Evolutionary conservation across 257 asterid genomes (phyloP), one percentile per base, ranked within the genome.

Genomic region (Gynochthodes officinalis): DNA sequence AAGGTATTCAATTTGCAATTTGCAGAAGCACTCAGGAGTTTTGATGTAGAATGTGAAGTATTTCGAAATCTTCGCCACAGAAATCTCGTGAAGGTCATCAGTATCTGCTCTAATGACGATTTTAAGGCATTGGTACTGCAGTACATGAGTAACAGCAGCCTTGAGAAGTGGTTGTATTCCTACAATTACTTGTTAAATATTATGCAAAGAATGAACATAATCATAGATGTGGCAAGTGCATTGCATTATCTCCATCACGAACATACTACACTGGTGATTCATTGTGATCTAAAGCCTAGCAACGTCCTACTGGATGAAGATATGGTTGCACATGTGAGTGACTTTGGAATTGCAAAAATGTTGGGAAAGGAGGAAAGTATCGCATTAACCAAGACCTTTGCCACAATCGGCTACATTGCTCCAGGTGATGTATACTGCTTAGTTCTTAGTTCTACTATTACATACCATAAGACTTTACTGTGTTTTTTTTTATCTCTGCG

Each of bases 91-190:
- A 75, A 75, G 75, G 79, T 83, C 33, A 60, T 80, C 10, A 42
- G 78, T 10, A 77, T 77, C 28, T 83, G 85, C 73, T 73, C 85
- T 37, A 83, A 75, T 10, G 72, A 33, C 1, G 77, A 80, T 19
- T 83, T 75, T 37, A 80, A 75, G 53, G 81, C 83, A 3, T 39
- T 83, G 12, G 68, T 77, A 13, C 83, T 83, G 7, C 76, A 80
- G 37, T 80, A 70, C 75, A 77, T 80, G 85, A 79, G 79, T 7
- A 80, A 75, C 19, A 85, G 84, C 13, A 80, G 68, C 54, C 83
- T 80, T 52, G 50, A 46, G 50, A 46, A 7, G 14, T 46, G 50
- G 50, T 46, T 46, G 50, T 46, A 46, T 46, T 46, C 50, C 14
- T 15, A 46, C 16, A 46, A 46, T 15, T 15, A 46, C 16, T 46